Evolutionary conservation across 306 rosid species (phyloP), one percentile per base, ranked within the genome.

Genomic region (Myrica gale): DNA sequence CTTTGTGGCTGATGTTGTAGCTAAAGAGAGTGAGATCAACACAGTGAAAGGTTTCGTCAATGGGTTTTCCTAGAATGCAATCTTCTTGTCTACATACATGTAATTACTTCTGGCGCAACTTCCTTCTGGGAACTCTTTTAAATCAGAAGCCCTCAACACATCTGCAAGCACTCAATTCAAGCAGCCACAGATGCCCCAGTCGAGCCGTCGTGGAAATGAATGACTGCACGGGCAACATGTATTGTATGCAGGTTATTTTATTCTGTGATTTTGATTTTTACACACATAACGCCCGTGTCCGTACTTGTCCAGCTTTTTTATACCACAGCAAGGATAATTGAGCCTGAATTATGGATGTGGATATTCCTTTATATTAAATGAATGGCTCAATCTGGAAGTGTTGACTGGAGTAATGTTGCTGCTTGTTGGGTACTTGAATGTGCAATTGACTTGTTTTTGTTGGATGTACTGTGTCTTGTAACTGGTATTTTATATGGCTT

Each of bases 1-100:
- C 73, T 88, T 94, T 75, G 78, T 90, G 71, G 91, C 89, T 13
- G 85, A 90, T 57, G 91, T 90, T 76, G 87, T 72, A 13, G 75
- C 82, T 19, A 41, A 73, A 54, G 72, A 45, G 17, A 78, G 57
- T 9, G 45, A 80, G 81, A 41, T 61, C 11, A 76, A 76, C 81
- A 1, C 53, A 4, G 37, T 1, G 63, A 68, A 66, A 19, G 63
- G 54, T 48, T 69, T 73, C 20, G 47, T 57, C 45, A 73, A 62
- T 58, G 45, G 45, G 65, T 50, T 51, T 69, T 21, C 48, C 4
- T n/a, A 65, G 23, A 39, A 65, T 42, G 3, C 44, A 12, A 8
- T 65, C 13, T 7, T 41, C 46, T 16, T 42, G 3, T 17, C 11
- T 9, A 2, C 41, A 15, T 39, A 15, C 69, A 7, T 39, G 47